Base-by-base conservation (phyloP, 106 monocot species). In the Acorus calamus region DNA sequence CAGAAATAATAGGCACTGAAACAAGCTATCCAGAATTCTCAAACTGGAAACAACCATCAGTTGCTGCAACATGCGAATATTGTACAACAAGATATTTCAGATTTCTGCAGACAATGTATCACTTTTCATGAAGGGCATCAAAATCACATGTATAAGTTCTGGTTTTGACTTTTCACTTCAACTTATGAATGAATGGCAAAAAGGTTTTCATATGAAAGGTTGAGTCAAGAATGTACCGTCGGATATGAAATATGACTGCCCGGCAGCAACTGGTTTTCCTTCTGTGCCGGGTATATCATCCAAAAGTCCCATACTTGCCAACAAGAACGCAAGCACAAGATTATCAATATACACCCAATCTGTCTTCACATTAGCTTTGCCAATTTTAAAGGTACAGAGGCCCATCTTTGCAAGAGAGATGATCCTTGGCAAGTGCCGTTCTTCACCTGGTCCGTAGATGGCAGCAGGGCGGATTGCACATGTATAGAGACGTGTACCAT, bases 281-380 rank as follows among this genome's bases (percentile, higher is more conserved):
- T 79, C 79, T 64, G 81, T 74, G 45, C 83, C 80, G 45, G 96
- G 87, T 48, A 96, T 78, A 60, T 88, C 83, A 81, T 85, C 80
- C 49, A 88, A 71, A 66, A 98, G 85, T 44, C 98, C 88, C 83
- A 88, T 85, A 77, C 98, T 92, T 41, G 98, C 91, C 73, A 85
- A 67, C 74, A 98, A 79, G 9, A 98, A 66, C 7, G 98, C 80
- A 81, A 88, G 83, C 43, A 98, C 92, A 63, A 98, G 91, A 62
- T 98, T 98, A 7, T 98, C 98, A 8, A 88, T 75, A 75, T 88
- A 88, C 11, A 98, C 83, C 98, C 98, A 98, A 49, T 98, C 98
- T 65, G 87, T 77, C 69, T 88, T 98, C 64, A 92, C 74, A 56
- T 66, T 73, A 49, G 75, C 43, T 62, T 76, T 74, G 9, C 92